Conservation (phyloP, 2,329 filamentous ascomycete genomes). For the Penicillium griseofulvum region DNA sequence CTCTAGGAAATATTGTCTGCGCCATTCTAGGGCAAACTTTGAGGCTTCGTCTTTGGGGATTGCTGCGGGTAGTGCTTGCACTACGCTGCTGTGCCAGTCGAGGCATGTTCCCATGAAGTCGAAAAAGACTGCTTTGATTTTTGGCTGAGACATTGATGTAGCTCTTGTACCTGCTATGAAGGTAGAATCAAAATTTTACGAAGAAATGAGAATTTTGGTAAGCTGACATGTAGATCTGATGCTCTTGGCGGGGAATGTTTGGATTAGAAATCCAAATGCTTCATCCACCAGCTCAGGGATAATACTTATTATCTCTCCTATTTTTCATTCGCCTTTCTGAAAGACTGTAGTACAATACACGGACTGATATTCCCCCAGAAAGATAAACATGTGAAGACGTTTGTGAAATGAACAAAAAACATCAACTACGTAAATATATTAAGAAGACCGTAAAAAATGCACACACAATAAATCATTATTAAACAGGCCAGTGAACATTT, state of each 20-base stretch:
- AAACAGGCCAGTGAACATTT: background rate
- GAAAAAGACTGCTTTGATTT: slow-evolving; percentile 53
- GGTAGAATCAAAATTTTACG: background rate
- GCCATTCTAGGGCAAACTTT: slow-evolving; percentile 51
- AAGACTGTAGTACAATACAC: background rate
- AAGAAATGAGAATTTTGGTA: background rate
- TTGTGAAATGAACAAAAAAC: background rate
- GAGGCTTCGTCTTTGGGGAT: slow-evolving; percentile 36
- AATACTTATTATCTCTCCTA: background rate
- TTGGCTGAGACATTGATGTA: background rate
- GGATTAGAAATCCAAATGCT: background rate
- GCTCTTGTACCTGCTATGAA: background rate
- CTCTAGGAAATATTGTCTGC: slow-evolving; percentile 50
- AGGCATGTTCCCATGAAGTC: slow-evolving; percentile 61
- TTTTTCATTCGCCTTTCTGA: background rate
- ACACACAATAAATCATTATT: background rate
- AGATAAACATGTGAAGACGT: background rate
- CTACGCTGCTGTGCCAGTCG: slow-evolving; percentile 51
- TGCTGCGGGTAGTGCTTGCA: slow-evolving; percentile 35
- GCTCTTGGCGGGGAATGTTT: background rate
- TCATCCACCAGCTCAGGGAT: background rate
- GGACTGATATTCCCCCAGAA: background rate
- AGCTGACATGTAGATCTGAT: background rate
- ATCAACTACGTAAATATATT: background rate
- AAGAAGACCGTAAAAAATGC: background rate